Base-by-base conservation (phyloP, 371 early-diverging fungal species). In the Circinella umbellata region DNA sequence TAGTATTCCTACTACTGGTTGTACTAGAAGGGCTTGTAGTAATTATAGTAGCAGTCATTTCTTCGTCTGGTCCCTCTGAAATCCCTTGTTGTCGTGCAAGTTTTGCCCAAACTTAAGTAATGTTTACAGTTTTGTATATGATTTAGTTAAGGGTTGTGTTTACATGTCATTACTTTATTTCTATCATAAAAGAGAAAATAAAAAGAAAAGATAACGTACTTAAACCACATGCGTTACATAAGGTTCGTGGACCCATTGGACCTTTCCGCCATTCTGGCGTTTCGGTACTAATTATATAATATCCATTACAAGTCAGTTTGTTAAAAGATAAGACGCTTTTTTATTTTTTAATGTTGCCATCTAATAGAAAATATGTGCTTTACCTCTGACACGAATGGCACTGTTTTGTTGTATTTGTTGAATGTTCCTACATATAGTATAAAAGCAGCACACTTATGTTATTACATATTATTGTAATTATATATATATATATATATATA, bases 261-360 rank as follows among this genome's bases (percentile, higher is more conserved):
- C 79, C 79, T 67, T 70, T 76, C 38, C 79, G 71, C 79, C 79
- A 79, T 53, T 79, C 79, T 48, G 79, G 79, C 38, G 79, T 76
- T 68, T 76, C 72, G 17, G 74, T 72, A n/a, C 78, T 78, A 66
- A 27, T 47, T 61, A 9, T 64, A 15, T 38, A 36, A 27, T 54
- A 51, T 13, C 15, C 4, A 51, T 42, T 1, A 42, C 42, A 51
- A 14, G 47, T 15, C 11, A 11, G 47, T 47, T 47, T 51, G 17
- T 51, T 51, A 27, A 27, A 27, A 27, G 51, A 51, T 51, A 51
- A 51, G 51, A 1, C 2, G 0, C 14, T 6, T n/a, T 27, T 27
- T 51, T n/a, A 51, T 51, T 51, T 42, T 3, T 42, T 42, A 11
- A 11, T 11, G 11, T 15, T 51, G 5, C 51, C 15, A 13, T 51